These are phyloP conservation scores for Hymenoscyphus salicellus DNA, from an alignment of 2,329 filamentous ascomycete genomes.

Conservation along the genomic window DNA sequence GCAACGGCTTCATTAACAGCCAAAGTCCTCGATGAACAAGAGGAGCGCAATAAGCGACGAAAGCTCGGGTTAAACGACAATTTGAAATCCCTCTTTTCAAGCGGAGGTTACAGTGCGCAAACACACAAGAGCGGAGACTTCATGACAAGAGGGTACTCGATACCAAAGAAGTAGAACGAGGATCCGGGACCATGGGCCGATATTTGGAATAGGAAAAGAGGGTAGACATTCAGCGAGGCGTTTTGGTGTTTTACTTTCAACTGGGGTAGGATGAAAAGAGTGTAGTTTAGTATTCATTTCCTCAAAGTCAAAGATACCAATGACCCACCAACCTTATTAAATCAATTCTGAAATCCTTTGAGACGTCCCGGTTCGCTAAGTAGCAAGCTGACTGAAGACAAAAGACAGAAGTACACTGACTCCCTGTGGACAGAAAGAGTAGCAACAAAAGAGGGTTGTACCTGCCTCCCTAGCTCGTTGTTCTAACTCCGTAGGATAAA, in stretches of 20 bases:
- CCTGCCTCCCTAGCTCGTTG: too few relatives aligned
- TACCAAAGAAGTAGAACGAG: constrained; percentile 39
- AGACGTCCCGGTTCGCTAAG: too few relatives aligned
- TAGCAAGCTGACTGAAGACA: too few relatives aligned
- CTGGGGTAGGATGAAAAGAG: background rate
- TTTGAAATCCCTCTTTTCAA: constrained; percentile 52
- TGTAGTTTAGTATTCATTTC: background rate
- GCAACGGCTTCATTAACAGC: constrained; percentile 82
- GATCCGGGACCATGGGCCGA: background rate
- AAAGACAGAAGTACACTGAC: too few relatives aligned
- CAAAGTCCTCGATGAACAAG: constrained; percentile 83
- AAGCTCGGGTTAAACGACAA: constrained; percentile 62
- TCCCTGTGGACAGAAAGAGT: too few relatives aligned
- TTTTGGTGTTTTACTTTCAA: background rate
- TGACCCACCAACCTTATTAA: background rate
- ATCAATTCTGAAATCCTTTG: too few relatives aligned
- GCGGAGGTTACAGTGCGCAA: constrained; percentile 40
- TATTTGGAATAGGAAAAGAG: background rate
- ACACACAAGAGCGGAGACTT: constrained; percentile 48
- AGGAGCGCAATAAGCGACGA: constrained; percentile 73
- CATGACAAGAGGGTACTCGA: constrained; percentile 56
- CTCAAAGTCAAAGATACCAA: background rate
- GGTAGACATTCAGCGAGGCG: background rate
- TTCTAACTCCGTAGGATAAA: too few relatives aligned
- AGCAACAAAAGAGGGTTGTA: too few relatives aligned